Base-by-base conservation (phyloP, 2,329 filamentous ascomycete genomes). In the Cladophialophora exuberans region DNA sequence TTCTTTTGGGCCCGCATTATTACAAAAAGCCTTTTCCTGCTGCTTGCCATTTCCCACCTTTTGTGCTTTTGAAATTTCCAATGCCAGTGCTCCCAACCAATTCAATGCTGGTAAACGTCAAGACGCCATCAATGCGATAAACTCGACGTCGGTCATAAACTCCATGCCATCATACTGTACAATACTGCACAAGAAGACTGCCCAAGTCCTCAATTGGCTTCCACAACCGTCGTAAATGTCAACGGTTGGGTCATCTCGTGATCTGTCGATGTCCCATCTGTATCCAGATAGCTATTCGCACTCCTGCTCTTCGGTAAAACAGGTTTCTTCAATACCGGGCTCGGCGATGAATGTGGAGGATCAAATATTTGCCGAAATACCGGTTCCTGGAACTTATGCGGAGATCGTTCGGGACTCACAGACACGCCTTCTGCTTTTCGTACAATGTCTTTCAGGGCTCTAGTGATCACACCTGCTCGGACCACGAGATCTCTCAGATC, bases 401-500 rank as follows among this genome's bases (percentile, higher is more conserved):
- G 35, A 6, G 60, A 57, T 39, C 55, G 59, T 26, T 65, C 62
- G 38, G 42, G 72, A 59, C 57, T 66, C 61, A 33, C 63, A 17
- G 68, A 65, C 11, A 77, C 75, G n/a, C 73, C 73, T 59, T 79
- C 76, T 36, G 76, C 76, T 65, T 73, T 76, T 55, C 76, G 74
- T 39, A 79, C 71, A 43, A 77, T 72, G 55, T 79, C 76, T 60
- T 79, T 79, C 49, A 79, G 61, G 10, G 76, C 73, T 42, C 76
- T 70, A 15, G 75, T 79, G 38, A 79, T 74, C 25, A 76, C 75
- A 15, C 76, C 75, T 13, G 76, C 76, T 36, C 76, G 73, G 23
- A 73, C 66, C 22, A 87, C 83, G 52, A 87, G 81, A 64, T 84
- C 81, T 61, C 79, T 77, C 11, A 87, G 74, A 38, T 84, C 86